Evolutionary conservation across 2,329 filamentous ascomycete genomes (phyloP), one percentile per base, ranked within the genome.

Genomic region (Teratosphaeriaceae sp.): DNA sequence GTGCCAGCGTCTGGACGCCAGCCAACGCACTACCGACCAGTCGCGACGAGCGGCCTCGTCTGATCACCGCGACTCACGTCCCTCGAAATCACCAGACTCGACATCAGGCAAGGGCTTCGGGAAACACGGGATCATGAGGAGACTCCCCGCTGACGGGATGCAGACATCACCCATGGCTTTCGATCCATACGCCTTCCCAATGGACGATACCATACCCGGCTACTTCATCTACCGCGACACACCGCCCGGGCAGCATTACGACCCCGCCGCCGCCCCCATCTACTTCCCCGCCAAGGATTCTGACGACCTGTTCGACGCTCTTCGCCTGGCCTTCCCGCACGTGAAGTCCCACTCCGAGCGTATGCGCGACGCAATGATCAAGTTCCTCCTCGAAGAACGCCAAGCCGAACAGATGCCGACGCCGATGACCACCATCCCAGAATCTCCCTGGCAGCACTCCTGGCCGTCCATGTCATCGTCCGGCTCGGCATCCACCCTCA

Each of bases 201-300:
- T 42, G 29, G 35, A 44, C 39, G 50, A 36, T 27, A 31, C 46
- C 3, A 42, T 50, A 20, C 55, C 56, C 6, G 43, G 47, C 30
- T 64, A 62, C 52, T 40, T 60, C 42, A 54, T 64, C 52, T 63
- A 62, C 55, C 60, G 61, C 44, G 57, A 62, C 22, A 47, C 50
- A n/a, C 29, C 45, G 8, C 23, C 53, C 3, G 56, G 55, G 34
- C 49, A 62, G 37, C 50, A 56, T 9, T 57, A 56, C 49, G 60
- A 64, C 47, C 58, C 57, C 18, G 56, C 56, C 33, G 53, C 57
- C 26, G 47, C 61, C 35, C 50, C 60, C 21, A 48, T 58, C 41
- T 65, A 64, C 58, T 63, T 58, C 51, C 63, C 63, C 31, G 49
- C 60, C 22, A 64, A 64, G 47, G 62, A 61, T 42, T 66, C 63